Evolutionary conservation across 1,284 basidiomycete species (phyloP).

Genomic region (Schizophyllum amplum): DNA sequence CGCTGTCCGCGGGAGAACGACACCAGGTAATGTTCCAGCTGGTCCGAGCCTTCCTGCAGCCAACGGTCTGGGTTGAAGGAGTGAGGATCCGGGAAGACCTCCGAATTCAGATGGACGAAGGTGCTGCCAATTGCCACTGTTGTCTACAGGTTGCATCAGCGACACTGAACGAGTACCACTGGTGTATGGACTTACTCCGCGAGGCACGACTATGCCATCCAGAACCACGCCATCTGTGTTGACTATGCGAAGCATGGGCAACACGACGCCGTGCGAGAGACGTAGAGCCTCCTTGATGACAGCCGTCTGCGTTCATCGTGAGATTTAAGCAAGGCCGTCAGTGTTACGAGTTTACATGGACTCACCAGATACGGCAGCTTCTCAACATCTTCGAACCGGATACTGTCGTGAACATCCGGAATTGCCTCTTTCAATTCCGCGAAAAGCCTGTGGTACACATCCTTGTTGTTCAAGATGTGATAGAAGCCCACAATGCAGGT

Average conservation of each 20-base stretch:
- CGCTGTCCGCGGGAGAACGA: conserved; percentile 29
- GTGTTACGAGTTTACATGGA: conserved; percentile 23
- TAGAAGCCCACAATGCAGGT: conserved; percentile 26
- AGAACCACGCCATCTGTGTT: background rate
- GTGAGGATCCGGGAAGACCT: conserved; percentile 24
- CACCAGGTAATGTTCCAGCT: conserved; percentile 23
- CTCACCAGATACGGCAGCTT: conserved; percentile 28
- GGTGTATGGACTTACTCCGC: background rate
- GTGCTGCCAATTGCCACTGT: background rate
- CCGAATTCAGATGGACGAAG: background rate
- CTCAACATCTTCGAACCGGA: conserved; percentile 20
- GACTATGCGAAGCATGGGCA: conserved; percentile 22
- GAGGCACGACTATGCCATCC: background rate
- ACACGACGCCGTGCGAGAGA: conserved; percentile 25
- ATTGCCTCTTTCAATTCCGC: conserved; percentile 21
- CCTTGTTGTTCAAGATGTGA: conserved; percentile 20
- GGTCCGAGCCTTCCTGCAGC: conserved; percentile 18
- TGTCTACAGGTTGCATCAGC: background rate
- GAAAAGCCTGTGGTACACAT: conserved; percentile 13
- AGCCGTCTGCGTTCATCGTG: no score
- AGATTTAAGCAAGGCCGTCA: no score
- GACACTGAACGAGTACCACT: no score
- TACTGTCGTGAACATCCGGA: conserved; percentile 17
- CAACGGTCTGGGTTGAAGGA: conserved; percentile 31
- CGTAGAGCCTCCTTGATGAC: conserved; percentile 29